These are phyloP conservation scores for Volvox reticuliferus DNA, from an alignment of 139 green algal species.

Conservation along the genomic window DNA sequence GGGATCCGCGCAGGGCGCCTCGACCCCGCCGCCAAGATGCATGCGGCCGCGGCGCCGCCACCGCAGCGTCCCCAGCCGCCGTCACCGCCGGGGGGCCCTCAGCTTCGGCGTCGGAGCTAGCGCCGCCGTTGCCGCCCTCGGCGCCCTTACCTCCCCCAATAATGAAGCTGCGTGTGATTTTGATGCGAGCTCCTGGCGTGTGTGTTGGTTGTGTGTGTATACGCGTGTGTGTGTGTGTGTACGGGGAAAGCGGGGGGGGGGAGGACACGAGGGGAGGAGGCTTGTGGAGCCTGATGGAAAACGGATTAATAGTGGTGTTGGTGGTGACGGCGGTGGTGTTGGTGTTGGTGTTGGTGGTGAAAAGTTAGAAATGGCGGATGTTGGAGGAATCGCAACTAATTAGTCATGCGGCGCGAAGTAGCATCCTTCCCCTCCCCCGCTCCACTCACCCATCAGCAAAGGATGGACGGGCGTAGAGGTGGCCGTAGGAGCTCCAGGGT, in stretches of 20 bases:
- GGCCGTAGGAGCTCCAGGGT: background rate
- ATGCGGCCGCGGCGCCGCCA: background rate
- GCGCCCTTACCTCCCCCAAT: constrained; percentile 25
- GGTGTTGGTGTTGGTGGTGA: too few species aligned
- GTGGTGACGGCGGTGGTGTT: background rate
- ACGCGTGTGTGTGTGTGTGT: background rate
- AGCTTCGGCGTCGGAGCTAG: background rate
- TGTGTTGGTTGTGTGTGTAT: too few species aligned
- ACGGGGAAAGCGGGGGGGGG: background rate
- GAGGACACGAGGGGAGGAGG: background rate
- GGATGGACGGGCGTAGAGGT: background rate
- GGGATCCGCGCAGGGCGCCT: background rate
- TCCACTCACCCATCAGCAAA: background rate
- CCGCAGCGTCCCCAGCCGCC: background rate
- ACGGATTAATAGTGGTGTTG: background rate
- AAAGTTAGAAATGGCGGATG: too few species aligned
- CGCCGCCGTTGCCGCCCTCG: background rate
- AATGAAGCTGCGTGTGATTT: constrained; percentile 72
- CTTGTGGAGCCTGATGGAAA: background rate
- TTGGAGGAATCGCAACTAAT: too few species aligned
- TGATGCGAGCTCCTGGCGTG: constrained; percentile 66
- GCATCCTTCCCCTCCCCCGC: too few species aligned
- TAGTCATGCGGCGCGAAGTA: too few species aligned
- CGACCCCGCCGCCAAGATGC: too few species aligned
- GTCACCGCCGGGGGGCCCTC: background rate